Conservation (phyloP, 2,329 filamentous ascomycete species). For the Fusarium agapanthi region DNA sequence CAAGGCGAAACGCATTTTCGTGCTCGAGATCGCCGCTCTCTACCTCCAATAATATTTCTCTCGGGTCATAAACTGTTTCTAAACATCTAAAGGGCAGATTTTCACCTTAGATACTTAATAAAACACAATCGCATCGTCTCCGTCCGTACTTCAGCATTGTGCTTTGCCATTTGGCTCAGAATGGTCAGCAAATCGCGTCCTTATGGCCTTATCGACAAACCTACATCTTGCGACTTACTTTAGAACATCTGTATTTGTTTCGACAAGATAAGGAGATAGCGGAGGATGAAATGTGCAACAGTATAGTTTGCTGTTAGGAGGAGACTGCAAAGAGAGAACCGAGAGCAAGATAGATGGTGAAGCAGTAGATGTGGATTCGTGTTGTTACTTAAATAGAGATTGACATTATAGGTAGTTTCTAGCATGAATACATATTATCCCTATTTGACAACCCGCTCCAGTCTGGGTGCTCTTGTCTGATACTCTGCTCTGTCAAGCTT, state of each 20-base stretch:
- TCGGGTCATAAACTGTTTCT: not conserved
- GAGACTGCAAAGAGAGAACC: not conserved
- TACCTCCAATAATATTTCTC: not conserved
- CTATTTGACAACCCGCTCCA: not conserved
- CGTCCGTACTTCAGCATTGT: not conserved
- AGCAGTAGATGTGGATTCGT: not conserved
- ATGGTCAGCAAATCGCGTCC: not conserved
- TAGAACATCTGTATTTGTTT: too few species aligned
- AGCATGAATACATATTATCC: not conserved
- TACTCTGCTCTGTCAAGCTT: not conserved
- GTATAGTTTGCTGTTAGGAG: not conserved
- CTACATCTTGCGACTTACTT: not conserved
- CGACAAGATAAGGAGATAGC: not conserved
- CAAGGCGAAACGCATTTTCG: not conserved
- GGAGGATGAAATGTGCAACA: not conserved
- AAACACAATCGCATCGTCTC: not conserved
- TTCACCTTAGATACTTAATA: not conserved
- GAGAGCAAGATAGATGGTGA: not conserved
- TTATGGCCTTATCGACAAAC: not conserved
- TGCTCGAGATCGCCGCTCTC: not conserved
- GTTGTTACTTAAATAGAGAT: not conserved
- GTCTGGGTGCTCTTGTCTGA: not conserved
- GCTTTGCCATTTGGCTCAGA: not conserved
- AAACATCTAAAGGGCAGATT: not conserved
- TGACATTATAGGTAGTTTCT: not conserved